These are phyloP conservation scores for Raphidocelis subcapitata DNA, from an alignment of 139 green algal species.

Conservation along the genomic window DNA sequence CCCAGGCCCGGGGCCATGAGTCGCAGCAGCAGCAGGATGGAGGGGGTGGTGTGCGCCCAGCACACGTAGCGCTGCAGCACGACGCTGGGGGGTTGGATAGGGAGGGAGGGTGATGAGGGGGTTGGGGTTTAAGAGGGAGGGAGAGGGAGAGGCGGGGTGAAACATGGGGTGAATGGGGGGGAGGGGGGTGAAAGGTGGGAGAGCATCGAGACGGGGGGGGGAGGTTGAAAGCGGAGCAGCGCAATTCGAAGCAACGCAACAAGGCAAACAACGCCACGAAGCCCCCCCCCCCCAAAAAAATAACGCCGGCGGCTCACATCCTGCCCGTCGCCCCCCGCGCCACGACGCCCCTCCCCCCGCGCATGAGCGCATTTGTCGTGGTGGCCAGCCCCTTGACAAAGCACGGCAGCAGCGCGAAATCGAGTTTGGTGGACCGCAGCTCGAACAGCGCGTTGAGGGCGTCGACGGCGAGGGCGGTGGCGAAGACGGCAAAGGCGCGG, in stretches of 20 bases:
- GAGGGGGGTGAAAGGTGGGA: too few species aligned
- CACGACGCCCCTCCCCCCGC: conserved; percentile 6
- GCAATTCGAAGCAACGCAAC: too few species aligned
- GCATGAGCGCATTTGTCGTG: conserved; percentile 39
- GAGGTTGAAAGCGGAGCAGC: too few species aligned
- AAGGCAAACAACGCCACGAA: too few species aligned
- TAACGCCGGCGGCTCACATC: too few species aligned
- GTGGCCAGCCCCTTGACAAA: conserved; percentile 61
- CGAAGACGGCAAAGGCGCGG: conserved; percentile 41
- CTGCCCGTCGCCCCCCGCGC: background rate
- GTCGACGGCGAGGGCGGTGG: conserved; percentile 35
- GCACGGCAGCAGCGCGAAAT: conserved; percentile 67
- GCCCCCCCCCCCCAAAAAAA: too few species aligned
- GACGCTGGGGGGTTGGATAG: conserved; percentile 2
- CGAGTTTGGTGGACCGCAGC: conserved; percentile 56
- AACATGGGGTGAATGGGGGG: too few species aligned
- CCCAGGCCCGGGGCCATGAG: conserved; percentile 31
- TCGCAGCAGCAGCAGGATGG: conserved; percentile 39
- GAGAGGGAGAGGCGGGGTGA: too few species aligned
- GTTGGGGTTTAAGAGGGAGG: too few species aligned
- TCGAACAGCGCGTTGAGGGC: conserved; percentile 44
- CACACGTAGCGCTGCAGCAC: conserved; percentile 44
- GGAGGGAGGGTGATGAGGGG: too few species aligned
- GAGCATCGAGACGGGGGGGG: too few species aligned
- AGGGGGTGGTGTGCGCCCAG: conserved; percentile 49